Evolutionary conservation across 352 stramenopile genomes (phyloP).

Genomic region (Globisporangium megalacanthum): DNA sequence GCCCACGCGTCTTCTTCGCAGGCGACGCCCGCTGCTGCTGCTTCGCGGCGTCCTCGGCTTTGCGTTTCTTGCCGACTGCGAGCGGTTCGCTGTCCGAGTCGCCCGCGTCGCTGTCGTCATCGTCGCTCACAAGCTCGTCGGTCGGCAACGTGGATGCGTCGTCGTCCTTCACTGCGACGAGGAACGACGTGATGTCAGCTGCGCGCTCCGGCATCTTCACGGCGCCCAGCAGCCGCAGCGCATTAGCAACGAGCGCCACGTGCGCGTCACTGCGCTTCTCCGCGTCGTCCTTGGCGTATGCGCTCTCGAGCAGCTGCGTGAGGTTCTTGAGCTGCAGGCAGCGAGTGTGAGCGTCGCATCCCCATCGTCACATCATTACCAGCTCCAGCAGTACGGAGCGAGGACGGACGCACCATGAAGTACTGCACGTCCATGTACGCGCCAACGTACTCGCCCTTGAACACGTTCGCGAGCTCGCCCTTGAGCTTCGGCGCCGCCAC

Average conservation of each 20-base stretch:
- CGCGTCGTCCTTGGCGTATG: slow-evolving; percentile 83
- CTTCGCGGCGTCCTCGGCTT: slow-evolving; percentile 22
- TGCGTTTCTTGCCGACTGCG: slow-evolving; percentile 42
- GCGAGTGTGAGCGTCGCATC: slow-evolving; percentile 6
- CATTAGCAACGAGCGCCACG: slow-evolving; percentile 57
- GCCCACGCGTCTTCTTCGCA: slow-evolving; percentile 28
- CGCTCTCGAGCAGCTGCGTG: slow-evolving; percentile 67
- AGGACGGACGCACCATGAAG: slow-evolving; percentile 49
- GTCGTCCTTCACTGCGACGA: slow-evolving; percentile 39
- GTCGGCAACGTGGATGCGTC: slow-evolving; percentile 10
- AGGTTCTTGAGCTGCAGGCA: slow-evolving; percentile 83
- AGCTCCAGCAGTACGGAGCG: not conserved
- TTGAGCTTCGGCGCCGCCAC: slow-evolving; percentile 64
- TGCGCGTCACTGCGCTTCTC: slow-evolving; percentile 36
- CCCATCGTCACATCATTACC: too few species aligned
- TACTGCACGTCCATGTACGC: slow-evolving; percentile 86
- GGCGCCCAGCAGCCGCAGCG: slow-evolving; percentile 60
- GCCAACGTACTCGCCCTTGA: slow-evolving; percentile 82
- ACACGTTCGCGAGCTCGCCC: slow-evolving; percentile 72
- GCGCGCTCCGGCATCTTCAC: slow-evolving; percentile 62
- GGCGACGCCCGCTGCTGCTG: slow-evolving; percentile 23
- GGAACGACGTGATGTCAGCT: slow-evolving; percentile 64
- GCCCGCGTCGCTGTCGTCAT: slow-evolving; percentile 23
- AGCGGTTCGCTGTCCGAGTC: slow-evolving; percentile 30
- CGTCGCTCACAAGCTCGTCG: slow-evolving; percentile 44